Percentiles rank a stretch among this genome's conserved stretches.
Evolutionary conservation across 2,329 filamentous ascomycete species (phyloP).

Genomic region (Pyricularia pennisetigena): DNA sequence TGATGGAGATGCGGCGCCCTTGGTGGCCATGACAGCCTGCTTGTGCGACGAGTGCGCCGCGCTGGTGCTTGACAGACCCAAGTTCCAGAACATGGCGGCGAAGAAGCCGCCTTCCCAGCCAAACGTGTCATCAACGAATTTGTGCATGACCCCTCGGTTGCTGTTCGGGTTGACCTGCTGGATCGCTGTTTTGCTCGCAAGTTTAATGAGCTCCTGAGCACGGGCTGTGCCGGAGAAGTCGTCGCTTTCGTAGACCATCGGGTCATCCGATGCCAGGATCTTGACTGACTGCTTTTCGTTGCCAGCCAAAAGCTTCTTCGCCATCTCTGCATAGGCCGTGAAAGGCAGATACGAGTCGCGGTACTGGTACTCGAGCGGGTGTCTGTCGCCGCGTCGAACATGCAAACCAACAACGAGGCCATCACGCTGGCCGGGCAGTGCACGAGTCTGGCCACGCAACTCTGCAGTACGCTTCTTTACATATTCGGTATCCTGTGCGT

Average conservation of each 20-base stretch:
- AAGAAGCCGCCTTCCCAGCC: constrained; percentile 90
- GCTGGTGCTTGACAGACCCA: constrained; percentile 43
- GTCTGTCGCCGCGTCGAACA: constrained; percentile 69
- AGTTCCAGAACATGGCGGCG: constrained; percentile 68
- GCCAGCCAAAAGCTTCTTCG: constrained; percentile 41
- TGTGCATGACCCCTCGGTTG: constrained; percentile 43
- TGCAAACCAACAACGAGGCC: constrained; percentile 61
- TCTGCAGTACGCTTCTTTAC: constrained; percentile 48
- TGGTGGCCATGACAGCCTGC: not conserved
- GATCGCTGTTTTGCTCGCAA: constrained; percentile 53
- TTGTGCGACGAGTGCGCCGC: constrained; percentile 18
- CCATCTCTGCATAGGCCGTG: constrained; percentile 54
- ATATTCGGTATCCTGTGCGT: constrained; percentile 54
- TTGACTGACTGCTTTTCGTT: constrained; percentile 35
- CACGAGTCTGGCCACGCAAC: constrained; percentile 36
- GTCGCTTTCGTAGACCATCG: constrained; percentile 56
- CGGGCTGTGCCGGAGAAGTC: constrained; percentile 48
- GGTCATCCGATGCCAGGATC: constrained; percentile 73
- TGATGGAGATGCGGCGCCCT: constrained; percentile 19
- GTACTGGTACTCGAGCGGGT: constrained; percentile 70
- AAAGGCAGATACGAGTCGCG: constrained; percentile 69
- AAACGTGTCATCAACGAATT: constrained; percentile 64
- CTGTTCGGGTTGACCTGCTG: constrained; percentile 23
- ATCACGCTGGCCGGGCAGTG: constrained; percentile 28
- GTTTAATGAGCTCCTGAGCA: constrained; percentile 67